phyloP scores from a whole-genome alignment of 139 green algal genomes.

The Microglena sp. region DNA sequence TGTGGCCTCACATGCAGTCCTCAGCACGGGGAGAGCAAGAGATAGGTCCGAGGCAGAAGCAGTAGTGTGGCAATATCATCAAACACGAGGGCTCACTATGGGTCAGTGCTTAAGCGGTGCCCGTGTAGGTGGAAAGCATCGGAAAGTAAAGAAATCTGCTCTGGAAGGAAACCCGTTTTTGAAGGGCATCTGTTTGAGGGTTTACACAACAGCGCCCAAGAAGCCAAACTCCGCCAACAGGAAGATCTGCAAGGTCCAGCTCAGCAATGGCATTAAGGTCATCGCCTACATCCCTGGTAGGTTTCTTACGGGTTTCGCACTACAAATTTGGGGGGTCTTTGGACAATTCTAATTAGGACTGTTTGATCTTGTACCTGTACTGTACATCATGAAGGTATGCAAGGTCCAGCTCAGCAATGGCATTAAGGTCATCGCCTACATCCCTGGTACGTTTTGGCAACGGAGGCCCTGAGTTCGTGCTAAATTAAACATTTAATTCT shows the following conservation, averaged over 20 bases:
- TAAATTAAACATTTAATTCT: too few species aligned
- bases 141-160: conserved; percentile 5
- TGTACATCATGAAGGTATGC: too few species aligned
- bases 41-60: too few species aligned
- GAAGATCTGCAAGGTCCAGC: conserved; percentile 36
- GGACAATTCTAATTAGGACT: too few species aligned
- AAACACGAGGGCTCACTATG: too few species aligned
- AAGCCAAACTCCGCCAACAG: conserved; percentile 57
- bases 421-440: conserved; percentile 37
- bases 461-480: too few species aligned
- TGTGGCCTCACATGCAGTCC: too few species aligned
- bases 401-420: conserved; percentile 41
- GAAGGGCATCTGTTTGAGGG: conserved; percentile 31
- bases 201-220: conserved; percentile 46
- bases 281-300: conserved; percentile 43
- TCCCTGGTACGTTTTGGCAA: too few species aligned
- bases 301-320: not conserved
- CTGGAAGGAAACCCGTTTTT: conserved; percentile 28
- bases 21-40: too few species aligned
- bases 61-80: too few species aligned
- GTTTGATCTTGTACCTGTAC: too few species aligned
- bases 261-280: conserved; percentile 39
- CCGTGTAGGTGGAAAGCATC: not conserved
- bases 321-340: not conserved
- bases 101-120: too few species aligned